Evolutionary conservation across 2,329 filamentous ascomycete species (phyloP), one percentile per base, ranked within the genome.

Genomic region (Microdochium nivale): DNA sequence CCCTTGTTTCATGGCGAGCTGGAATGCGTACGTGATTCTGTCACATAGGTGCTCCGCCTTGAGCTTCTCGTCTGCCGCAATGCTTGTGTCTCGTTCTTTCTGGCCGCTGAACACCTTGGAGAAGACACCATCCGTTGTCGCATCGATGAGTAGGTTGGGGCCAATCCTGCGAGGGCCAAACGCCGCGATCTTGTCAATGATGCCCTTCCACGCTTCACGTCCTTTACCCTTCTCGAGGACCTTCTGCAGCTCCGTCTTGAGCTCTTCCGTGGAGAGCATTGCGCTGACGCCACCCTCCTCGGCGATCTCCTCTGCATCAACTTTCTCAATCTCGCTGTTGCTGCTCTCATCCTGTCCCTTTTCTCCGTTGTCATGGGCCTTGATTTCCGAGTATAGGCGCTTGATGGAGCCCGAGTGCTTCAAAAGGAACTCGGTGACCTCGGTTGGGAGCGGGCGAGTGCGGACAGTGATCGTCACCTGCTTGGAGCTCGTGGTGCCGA

Each of bases 11-110:
- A 86, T 95, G 37, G 90, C 87, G 16, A 97, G 84, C 67, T 99
- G 94, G 77, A 99, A 99, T 48, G 89, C 91, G 66, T 99, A 91
- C 9, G 83, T 77, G 56, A 97, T 88, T 65, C 95, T 97, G 72
- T 97, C 92, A 52, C 85, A 83, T 58, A 97, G 84, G 62, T 94
- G 86, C 48, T 77, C 76, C 3, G 84, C 75, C 51, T 76, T 71
- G 43, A 87, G 70, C 48, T 70, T 68, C 51, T 80, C 77, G 48
- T 74, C 71, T 3, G 71, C 70, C 7, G 69, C 67, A 3, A 71
- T 72, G 23, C 64, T 57, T 35, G 56, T 56, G 5, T 67, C 64
- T 8, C 59, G 51, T 25, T 59, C 52, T 44, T 69, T 68, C 40
- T 66, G 64, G 5, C 64, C 57, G 0, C 69, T 65, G 58, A 83